These are phyloP conservation scores for Collybia nuda DNA, from an alignment of 768 basidiomycete genomes.

Conservation along the genomic window DNA sequence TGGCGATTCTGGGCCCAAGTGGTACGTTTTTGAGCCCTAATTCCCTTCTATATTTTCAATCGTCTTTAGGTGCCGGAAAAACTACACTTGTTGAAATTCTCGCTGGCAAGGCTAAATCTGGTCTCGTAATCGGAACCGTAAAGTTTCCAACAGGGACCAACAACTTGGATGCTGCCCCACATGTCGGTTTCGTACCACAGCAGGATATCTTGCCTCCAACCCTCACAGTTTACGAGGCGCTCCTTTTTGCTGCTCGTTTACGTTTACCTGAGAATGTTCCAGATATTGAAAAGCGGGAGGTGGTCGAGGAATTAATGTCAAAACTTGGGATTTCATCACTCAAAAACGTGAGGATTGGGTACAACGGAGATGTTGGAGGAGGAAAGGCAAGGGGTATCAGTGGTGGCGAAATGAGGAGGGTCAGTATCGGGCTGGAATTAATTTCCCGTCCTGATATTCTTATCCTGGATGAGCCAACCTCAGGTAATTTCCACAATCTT, in stretches of 20 bases:
- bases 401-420: slow-evolving; percentile 88
- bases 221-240: slow-evolving; percentile 78
- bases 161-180: slow-evolving; percentile 32
- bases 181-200: slow-evolving; percentile 86
- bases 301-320: slow-evolving; percentile 70
- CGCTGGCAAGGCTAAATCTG: slow-evolving; percentile 80
- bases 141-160: slow-evolving; percentile 42
- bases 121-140: slow-evolving; percentile 64
- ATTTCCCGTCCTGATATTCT: slow-evolving; percentile 83
- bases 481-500: slow-evolving; percentile 31
- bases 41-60: neutral
- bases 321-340: slow-evolving; percentile 77
- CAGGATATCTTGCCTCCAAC: slow-evolving; percentile 80
- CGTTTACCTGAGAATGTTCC: slow-evolving; percentile 76
- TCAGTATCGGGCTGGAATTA: slow-evolving; percentile 88
- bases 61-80: slow-evolving; percentile 71
- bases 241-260: slow-evolving; percentile 83
- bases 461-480: slow-evolving; percentile 86
- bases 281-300: slow-evolving; percentile 56
- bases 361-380: slow-evolving; percentile 52
- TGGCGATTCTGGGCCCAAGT: slow-evolving; percentile 91
- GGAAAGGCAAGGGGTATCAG: slow-evolving; percentile 80
- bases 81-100: slow-evolving; percentile 91
- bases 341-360: slow-evolving; percentile 68
- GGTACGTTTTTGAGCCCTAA: slow-evolving; percentile 41